A percentile compares a stretch with the other conserved stretches of the same genome.
These are phyloP conservation scores for Bretschneidera sinensis DNA, from an alignment of 345 rosid species.

Conservation along the genomic window DNA sequence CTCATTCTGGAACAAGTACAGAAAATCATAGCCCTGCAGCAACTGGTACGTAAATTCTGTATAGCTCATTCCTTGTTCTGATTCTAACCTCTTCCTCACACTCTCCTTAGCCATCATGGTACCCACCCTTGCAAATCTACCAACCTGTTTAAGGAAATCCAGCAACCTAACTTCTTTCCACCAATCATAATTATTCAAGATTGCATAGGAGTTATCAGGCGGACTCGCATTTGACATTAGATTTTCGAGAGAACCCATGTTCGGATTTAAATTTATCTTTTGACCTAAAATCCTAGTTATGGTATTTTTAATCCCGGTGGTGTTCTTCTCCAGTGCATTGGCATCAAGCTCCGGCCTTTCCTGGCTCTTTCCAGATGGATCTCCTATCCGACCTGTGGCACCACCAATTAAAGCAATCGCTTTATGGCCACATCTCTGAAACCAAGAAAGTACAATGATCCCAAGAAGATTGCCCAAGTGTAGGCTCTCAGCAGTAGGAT, in stretches of 20 bases:
- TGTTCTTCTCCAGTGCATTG: constrained; percentile 52
- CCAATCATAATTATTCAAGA: constrained; percentile 91
- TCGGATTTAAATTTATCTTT: constrained; percentile 8
- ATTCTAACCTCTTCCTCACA: constrained; percentile 86
- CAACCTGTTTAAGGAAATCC: constrained; percentile 77
- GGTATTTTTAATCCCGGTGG: constrained; percentile 42
- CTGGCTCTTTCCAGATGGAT: constrained; percentile 89
- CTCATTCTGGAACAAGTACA: constrained; percentile 58
- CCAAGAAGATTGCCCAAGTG: constrained; percentile 93
- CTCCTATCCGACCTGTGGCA: constrained; percentile 89
- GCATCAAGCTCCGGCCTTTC: constrained; percentile 87
- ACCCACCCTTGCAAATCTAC: constrained; percentile 80
- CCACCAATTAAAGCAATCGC: constrained; percentile 91
- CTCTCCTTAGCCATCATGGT: constrained; percentile 87
- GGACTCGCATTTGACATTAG: background rate
- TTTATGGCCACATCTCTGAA: constrained; percentile 80
- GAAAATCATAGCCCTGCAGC: constrained; percentile 84
- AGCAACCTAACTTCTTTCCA: constrained; percentile 81
- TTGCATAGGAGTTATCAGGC: constrained; percentile 22
- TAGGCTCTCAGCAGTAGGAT: constrained; percentile 90
- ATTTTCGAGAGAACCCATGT: constrained; percentile 9
- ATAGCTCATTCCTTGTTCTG: constrained; percentile 94
- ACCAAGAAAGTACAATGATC: constrained; percentile 93
- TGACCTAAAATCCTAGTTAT: constrained; percentile 41
- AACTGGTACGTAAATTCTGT: constrained; percentile 92